Evolutionary conservation across 179 eudicot genomes (phyloP), one percentile per base, ranked within the genome.

Genomic region (Beta corolliflora): DNA sequence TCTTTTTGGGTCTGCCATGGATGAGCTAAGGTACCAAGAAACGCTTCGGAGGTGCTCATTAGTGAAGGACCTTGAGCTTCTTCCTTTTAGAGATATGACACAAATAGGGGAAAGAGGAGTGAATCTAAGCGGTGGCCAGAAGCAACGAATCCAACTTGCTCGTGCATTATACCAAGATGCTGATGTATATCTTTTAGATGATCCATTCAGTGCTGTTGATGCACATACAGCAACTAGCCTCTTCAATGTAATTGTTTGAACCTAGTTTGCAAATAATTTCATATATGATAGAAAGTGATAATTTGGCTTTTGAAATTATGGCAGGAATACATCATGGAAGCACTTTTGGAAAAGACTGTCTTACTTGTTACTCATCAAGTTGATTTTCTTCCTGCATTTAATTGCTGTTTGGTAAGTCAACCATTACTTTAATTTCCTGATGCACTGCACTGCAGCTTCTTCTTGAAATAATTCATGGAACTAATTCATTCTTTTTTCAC

Each of bases 171-270:
- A 94, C 80, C 93, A 90, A 78, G 86, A 94, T 81, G 98, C 98
- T 9, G 97, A 94, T 82, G 81, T 94, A 12, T 94, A 94, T 83
- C 94, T 94, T 41, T 79, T 94, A 87, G 98, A 94, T 86, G 98
- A 94, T 81, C 97, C 98, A 65, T 92, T 94, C 81, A 94, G 98
- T 61, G 98, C 98, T 70, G 97, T 94, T 68, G 98, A 94, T 91
- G 98, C 97, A n/a, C 97, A 94, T 68, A 94, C 98, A 48, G 95
- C 95, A 36, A 85, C 91, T 21, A 94, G 89, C 84, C 87, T 94
- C 67, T 94, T 93, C 74, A 93, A 89, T 81, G 98, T 93, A 81
- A 79, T 63, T 52, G 9, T 71, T 63, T 23, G 23, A 12, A 65
- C 67, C 9, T 68, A 48, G 15, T 23, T 3, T 41, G 44, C 31